Conservation (phyloP, 495 filamentous ascomycete genomes). For the Penicillium crystallinum region DNA sequence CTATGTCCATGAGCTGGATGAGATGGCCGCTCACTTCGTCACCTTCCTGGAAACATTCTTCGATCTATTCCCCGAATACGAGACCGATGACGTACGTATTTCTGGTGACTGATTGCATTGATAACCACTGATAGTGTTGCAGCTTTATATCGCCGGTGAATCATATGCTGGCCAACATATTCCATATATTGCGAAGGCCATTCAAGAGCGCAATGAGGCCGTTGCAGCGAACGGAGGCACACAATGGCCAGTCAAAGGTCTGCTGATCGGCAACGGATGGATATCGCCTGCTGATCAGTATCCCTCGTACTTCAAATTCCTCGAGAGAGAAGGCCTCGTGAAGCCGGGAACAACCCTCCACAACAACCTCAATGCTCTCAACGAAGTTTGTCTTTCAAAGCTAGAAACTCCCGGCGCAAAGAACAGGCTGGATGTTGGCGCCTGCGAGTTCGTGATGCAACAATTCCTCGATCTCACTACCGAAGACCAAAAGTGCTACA, state of each 20-base stretch:
- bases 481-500: slow-evolving; percentile 59
- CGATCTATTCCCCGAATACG: slow-evolving; percentile 82
- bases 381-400: slow-evolving; percentile 57
- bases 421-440: slow-evolving; percentile 57
- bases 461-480: slow-evolving; percentile 59
- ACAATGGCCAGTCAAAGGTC: slow-evolving; percentile 75
- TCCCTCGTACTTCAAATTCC: slow-evolving; percentile 74
- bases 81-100: slow-evolving; percentile 78
- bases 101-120: neutral
- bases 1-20: slow-evolving; percentile 75
- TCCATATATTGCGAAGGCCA: slow-evolving; percentile 86
- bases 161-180: slow-evolving; percentile 98
- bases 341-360: slow-evolving; percentile 58
- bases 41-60: slow-evolving; percentile 90
- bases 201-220: slow-evolving; percentile 72
- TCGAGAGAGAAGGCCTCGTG: slow-evolving; percentile 68
- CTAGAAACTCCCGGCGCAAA: slow-evolving; percentile 49
- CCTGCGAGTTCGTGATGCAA: slow-evolving; percentile 72
- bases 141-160: slow-evolving; percentile 93
- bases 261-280: slow-evolving; percentile 97
- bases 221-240: slow-evolving; percentile 19
- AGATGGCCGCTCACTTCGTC: slow-evolving; percentile 87
- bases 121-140: slow-evolving; percentile 23
- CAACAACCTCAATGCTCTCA: slow-evolving; percentile 61
- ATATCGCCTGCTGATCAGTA: slow-evolving; percentile 88